These are phyloP conservation scores for Coemansia sp. DNA, from an alignment of 371 early-diverging fungal genomes.

Conservation along the genomic window DNA sequence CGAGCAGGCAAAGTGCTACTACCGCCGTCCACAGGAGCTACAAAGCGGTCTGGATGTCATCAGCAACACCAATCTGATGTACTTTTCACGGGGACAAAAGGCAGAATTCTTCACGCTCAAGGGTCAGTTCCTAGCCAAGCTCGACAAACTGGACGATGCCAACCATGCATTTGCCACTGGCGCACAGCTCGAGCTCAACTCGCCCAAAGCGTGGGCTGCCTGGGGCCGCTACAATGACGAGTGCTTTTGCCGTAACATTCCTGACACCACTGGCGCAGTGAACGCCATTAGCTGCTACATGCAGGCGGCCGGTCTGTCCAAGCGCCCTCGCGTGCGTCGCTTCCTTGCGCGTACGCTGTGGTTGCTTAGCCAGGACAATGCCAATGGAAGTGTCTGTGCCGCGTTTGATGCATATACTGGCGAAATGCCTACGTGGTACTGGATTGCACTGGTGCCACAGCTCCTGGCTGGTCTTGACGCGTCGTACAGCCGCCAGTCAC, in stretches of 20 bases:
- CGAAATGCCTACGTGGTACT: conserved; percentile 94
- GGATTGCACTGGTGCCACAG: conserved; percentile 98
- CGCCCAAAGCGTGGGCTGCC: conserved; percentile 95
- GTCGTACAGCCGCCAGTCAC: conserved; percentile 62
- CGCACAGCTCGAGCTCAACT: conserved; percentile 84
- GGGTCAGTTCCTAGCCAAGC: conserved; percentile 90
- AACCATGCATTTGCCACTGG: conserved; percentile 92
- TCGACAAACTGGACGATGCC: conserved; percentile 86
- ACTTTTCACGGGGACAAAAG: conserved; percentile 90
- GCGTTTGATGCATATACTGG: conserved; percentile 88
- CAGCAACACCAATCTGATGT: conserved; percentile 97
- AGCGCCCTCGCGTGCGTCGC: conserved; percentile 84
- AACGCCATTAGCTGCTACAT: conserved; percentile 96
- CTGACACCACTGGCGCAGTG: conserved; percentile 80
- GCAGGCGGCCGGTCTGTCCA: conserved; percentile 90
- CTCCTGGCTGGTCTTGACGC: conserved; percentile 84
- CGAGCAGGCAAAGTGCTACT: conserved; percentile 98
- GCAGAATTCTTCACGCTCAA: conserved; percentile 98
- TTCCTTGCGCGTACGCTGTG: conserved; percentile 90
- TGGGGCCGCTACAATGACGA: conserved; percentile 97
- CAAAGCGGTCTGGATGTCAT: conserved; percentile 95
- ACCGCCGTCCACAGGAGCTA: conserved; percentile 79
- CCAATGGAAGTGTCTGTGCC: conserved; percentile 68
- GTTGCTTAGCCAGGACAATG: conserved; percentile 90
- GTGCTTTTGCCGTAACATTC: conserved; percentile 77